Evolutionary conservation across 768 basidiomycete genomes (phyloP).

Genomic region (Rhizopogon roseolus): DNA sequence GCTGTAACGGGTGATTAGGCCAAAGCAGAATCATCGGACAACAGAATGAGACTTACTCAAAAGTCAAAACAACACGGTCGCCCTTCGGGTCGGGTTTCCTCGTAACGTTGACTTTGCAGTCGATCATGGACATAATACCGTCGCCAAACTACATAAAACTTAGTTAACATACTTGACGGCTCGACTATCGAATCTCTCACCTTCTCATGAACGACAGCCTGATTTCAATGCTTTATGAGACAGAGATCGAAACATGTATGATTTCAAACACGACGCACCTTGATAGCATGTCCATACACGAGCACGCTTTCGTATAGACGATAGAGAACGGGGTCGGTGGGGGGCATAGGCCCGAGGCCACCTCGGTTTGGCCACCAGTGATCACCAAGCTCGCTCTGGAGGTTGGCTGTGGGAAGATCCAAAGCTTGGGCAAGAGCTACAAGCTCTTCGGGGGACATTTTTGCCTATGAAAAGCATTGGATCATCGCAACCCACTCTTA

Average conservation of each 20-base stretch:
- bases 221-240: neutral
- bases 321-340: constrained; percentile 77
- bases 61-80: constrained; percentile 73
- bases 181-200: constrained; percentile 24
- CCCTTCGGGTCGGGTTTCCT: constrained; percentile 75
- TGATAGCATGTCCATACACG: constrained; percentile 78
- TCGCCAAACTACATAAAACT: constrained; percentile 59
- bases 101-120: constrained; percentile 65
- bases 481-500: neutral
- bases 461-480: constrained; percentile 44
- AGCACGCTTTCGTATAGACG: constrained; percentile 76
- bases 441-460: constrained; percentile 59
- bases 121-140: constrained; percentile 88
- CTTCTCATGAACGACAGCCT: constrained; percentile 79
- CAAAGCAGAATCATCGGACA: neutral
- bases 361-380: constrained; percentile 75
- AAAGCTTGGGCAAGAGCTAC: constrained; percentile 45
- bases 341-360: constrained; percentile 63
- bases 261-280: constrained; percentile 37
- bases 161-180: constrained; percentile 4
- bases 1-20: constrained; percentile 29
- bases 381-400: constrained; percentile 46
- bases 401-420: constrained; percentile 34
- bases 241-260: neutral
- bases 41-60: constrained; percentile 52